A percentile compares a stretch with the other conserved stretches of the same genome.
phyloP scores from a whole-genome alignment of 2,329 filamentous ascomycete genomes.

The Neodidymelliopsis sp. region DNA sequence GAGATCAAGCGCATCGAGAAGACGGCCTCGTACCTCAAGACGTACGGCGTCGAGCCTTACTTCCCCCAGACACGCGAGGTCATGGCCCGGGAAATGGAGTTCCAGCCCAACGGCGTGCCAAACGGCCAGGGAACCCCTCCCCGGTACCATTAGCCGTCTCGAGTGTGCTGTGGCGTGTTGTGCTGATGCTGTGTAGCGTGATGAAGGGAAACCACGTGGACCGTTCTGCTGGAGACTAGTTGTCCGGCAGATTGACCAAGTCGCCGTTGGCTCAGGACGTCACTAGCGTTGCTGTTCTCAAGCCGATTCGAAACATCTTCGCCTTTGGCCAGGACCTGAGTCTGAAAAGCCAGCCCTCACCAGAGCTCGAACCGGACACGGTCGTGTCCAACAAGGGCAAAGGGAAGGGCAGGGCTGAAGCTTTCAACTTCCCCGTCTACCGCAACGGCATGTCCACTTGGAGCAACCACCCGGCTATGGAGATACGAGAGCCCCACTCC shows the following conservation, averaged over 20 bases:
- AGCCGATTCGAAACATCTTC: not conserved
- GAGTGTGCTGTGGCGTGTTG: constrained; percentile 19
- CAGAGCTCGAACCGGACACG: not conserved
- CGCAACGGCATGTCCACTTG: constrained; percentile 1
- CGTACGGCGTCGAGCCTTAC: constrained; percentile 62
- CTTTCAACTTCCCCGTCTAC: constrained; percentile 3
- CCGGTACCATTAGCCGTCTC: constrained; percentile 42
- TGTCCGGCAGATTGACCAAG: not conserved
- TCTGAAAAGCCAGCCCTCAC: not conserved
- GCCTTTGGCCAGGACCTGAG: not conserved
- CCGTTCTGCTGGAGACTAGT: too few species aligned
- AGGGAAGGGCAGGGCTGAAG: not conserved
- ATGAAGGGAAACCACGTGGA: too few species aligned
- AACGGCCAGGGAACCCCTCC: constrained; percentile 44
- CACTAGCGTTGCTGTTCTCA: too few species aligned
- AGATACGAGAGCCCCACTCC: constrained; percentile 1
- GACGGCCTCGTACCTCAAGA: constrained; percentile 60
- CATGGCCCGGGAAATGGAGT: constrained; percentile 55
- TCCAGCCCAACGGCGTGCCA: constrained; percentile 36
- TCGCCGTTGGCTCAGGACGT: too few species aligned
- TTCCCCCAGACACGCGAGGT: constrained; percentile 60
- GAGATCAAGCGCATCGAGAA: constrained; percentile 65
- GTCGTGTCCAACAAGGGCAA: too few species aligned
- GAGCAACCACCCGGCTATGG: not conserved
- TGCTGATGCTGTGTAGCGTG: constrained; percentile 20